Evolutionary conservation across 208 protist genomes (phyloP).

Genomic region (Crithidia bombi): DNA sequence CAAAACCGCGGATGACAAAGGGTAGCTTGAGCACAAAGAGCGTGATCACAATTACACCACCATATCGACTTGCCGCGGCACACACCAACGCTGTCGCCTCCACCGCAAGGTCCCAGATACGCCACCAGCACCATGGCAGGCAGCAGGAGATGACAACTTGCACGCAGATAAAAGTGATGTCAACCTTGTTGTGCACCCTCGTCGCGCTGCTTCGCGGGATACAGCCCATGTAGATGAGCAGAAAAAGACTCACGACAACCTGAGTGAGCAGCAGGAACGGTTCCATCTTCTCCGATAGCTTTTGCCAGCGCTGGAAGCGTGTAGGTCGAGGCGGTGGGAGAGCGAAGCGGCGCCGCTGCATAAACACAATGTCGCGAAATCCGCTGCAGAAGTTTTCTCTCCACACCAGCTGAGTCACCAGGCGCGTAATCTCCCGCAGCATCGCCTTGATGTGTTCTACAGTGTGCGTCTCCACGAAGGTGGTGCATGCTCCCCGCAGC

Average conservation of each 20-base stretch:
- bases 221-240: constrained; percentile 69
- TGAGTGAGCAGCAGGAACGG: constrained; percentile 51
- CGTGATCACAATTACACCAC: constrained; percentile 54
- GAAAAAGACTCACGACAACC: constrained; percentile 47
- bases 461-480: constrained; percentile 22
- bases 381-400: constrained; percentile 79
- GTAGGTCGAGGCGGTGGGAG: constrained; percentile 10
- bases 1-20: constrained; percentile 53
- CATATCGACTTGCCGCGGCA: constrained; percentile 38
- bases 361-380: constrained; percentile 60
- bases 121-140: constrained; percentile 48
- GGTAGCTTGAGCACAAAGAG: constrained; percentile 68
- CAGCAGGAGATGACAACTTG: constrained; percentile 39
- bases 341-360: constrained; percentile 21
- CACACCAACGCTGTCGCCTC: constrained; percentile 53
- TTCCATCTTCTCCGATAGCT: constrained; percentile 18
- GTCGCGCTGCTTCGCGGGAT: constrained; percentile 35
- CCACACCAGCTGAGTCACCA: constrained; percentile 73
- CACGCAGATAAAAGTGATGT: constrained; percentile 56
- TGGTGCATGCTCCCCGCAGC: constrained; percentile 1
- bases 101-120: constrained; percentile 51
- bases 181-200: constrained; percentile 47
- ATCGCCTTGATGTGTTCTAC: constrained; percentile 25
- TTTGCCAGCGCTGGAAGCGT: constrained; percentile 25
- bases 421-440: constrained; percentile 37